phyloP scores from a whole-genome alignment of 2,329 filamentous ascomycete genomes.

The Neodidymelliopsis sp. region DNA sequence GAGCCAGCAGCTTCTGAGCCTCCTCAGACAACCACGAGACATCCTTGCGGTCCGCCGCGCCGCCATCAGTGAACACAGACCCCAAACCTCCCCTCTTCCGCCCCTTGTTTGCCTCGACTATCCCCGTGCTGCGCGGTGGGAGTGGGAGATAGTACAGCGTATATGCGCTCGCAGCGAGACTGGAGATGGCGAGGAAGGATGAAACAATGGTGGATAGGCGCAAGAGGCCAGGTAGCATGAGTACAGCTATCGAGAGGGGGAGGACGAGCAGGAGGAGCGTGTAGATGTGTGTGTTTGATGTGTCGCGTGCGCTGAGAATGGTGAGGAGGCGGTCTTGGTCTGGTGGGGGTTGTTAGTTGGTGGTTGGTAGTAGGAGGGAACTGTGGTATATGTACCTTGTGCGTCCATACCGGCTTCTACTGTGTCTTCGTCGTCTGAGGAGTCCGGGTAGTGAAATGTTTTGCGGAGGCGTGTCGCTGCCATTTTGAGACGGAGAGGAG shows the following conservation, averaged over 20 bases:
- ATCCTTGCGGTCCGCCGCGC: constrained; percentile 16
- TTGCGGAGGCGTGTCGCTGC: constrained; percentile 72
- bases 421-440: constrained; percentile 61
- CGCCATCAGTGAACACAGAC: too few species aligned
- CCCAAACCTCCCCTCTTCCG: constrained; percentile 17
- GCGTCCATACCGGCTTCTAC: constrained; percentile 74
- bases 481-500: constrained; percentile 44
- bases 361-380: constrained; percentile 1
- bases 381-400: too few species aligned
- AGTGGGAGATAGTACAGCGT: constrained; percentile 65
- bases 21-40: constrained; percentile 35
- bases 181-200: constrained; percentile 67
- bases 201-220: constrained; percentile 51
- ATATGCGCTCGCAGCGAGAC: constrained; percentile 68
- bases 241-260: constrained; percentile 63
- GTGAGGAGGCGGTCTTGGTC: constrained; percentile 40
- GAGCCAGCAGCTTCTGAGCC: constrained; percentile 59
- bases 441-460: constrained; percentile 77
- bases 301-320: constrained; percentile 48
- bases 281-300: constrained; percentile 56
- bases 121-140: constrained; percentile 35
- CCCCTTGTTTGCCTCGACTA: constrained; percentile 11
- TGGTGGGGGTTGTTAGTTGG: constrained; percentile 14
- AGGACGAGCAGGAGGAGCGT: constrained; percentile 64
- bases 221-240: constrained; percentile 63